Evolutionary conservation across 768 basidiomycete species (phyloP).

Genomic region (Naganishia randhawae): DNA sequence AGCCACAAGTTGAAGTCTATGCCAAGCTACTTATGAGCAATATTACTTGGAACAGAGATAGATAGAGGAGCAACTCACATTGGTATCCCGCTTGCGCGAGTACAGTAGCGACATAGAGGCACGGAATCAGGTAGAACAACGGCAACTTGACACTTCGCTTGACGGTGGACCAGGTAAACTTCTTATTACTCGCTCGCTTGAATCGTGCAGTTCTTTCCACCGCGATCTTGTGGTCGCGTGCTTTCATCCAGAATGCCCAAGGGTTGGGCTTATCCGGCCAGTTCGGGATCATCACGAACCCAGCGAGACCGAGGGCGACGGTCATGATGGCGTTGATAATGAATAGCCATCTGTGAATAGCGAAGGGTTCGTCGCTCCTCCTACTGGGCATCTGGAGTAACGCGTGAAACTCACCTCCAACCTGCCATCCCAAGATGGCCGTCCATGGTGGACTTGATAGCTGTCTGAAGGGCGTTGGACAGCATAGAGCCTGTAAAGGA

Average conservation of each 20-base stretch:
- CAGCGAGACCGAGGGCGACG: conserved; percentile 23
- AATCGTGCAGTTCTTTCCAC: conserved; percentile 34
- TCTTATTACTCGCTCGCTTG: conserved; percentile 39
- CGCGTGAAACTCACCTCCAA: conserved; percentile 12
- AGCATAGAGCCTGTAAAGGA: conserved; percentile 25
- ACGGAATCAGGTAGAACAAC: conserved; percentile 39
- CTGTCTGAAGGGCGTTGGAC: conserved; percentile 14
- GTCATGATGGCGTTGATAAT: conserved; percentile 32
- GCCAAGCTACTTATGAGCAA: neutral
- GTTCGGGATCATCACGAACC: conserved; percentile 27
- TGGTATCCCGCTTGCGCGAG: conserved; percentile 38
- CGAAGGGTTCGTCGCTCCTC: neutral
- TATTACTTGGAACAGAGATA: neutral
- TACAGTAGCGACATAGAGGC: conserved; percentile 38
- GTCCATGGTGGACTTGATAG: conserved; percentile 21
- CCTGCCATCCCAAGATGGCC: conserved; percentile 20
- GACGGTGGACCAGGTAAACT: conserved; percentile 36
- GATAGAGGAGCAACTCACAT: conserved; percentile 28
- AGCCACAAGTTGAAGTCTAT: conserved; percentile 44
- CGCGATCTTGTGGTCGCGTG: conserved; percentile 36
- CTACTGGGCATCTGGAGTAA: neutral
- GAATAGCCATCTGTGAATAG: conserved; percentile 22
- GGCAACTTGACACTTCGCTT: conserved; percentile 37
- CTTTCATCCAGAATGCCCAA: conserved; percentile 40
- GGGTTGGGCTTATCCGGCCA: conserved; percentile 36